Evolutionary conservation across 2,329 filamentous ascomycete genomes (phyloP).

Genomic region (Decorospora gaudefroyi): DNA sequence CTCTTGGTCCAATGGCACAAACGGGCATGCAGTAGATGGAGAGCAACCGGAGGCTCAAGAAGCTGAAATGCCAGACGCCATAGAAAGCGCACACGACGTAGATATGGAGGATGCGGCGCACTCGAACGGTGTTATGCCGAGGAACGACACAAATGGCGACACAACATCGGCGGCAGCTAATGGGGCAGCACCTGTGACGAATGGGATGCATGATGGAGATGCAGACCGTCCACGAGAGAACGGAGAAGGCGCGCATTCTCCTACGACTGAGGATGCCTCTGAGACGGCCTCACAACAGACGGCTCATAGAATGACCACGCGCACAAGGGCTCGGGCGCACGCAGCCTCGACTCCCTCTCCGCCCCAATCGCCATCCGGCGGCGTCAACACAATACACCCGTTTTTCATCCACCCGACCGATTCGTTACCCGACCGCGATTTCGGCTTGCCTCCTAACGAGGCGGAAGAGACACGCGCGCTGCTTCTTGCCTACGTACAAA

Average conservation of each 20-base stretch:
- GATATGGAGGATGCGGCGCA: constrained; percentile 36
- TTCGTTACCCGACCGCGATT: constrained; percentile 68
- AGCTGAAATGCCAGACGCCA: constrained; percentile 20
- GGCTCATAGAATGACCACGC: constrained; percentile 60
- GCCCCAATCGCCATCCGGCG: constrained; percentile 53
- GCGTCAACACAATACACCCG: constrained; percentile 68
- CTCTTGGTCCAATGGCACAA: constrained; percentile 18
- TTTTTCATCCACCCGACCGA: constrained; percentile 70
- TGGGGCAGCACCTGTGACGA: constrained; percentile 25
- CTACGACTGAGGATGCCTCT: constrained; percentile 46
- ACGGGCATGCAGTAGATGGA: constrained; percentile 16
- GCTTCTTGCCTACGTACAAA: constrained; percentile 77
- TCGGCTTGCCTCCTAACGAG: constrained; percentile 72
- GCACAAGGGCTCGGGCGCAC: constrained; percentile 58
- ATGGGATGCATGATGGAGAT: constrained; percentile 27
- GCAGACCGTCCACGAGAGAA: constrained; percentile 27
- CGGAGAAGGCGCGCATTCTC: constrained; percentile 28
- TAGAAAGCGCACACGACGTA: constrained; percentile 27
- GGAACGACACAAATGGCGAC: constrained; percentile 20
- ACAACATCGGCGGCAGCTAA: constrained; percentile 15
- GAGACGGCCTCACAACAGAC: constrained; percentile 51
- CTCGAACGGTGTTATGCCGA: constrained; percentile 19
- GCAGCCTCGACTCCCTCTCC: constrained; percentile 48
- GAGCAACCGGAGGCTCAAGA: constrained; percentile 10
- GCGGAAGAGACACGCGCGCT: constrained; percentile 78